Base-by-base conservation (phyloP, 495 filamentous ascomycete genomes). In the Thermothielavioides terrestris region DNA sequence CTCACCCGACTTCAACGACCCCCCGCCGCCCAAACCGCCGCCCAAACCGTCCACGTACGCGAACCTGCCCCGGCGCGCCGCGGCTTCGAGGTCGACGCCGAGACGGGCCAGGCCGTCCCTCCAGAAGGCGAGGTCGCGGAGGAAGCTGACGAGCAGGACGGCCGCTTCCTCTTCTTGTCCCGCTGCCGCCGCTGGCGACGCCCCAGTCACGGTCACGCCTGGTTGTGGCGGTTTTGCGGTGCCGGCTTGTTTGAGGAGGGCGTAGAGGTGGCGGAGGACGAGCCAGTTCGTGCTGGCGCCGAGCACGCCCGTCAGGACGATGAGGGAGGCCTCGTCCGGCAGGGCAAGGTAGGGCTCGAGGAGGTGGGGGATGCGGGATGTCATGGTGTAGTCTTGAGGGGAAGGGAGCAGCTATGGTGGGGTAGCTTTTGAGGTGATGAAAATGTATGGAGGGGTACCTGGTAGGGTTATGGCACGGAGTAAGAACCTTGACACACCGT, bases 141-240 rank as follows among this genome's bases (percentile, higher is more conserved):
- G 65, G 83, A 95, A 76, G 68, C 84, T 89, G 52, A 90, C 80
- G 0, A 95, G 68, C 14, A 95, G 68, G 4, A 97, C 80, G n/a
- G 73, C 63, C 9, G 49, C 50, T 8, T 50, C 48, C 3, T 52
- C 55, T n/a, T 58, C 48, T 10, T 46, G 38, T 3, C 52, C 56
- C 14, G 21, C 12, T 53, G 38, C 14, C 43, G 30, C 11, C 14
- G 28, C 12, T 14, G 47, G 46, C 31, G 42, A 37, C 36, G 1
- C 12, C 3, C 17, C 9, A 10, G 28, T 35, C 26, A 26, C 7
- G 57, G 20, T 21, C 43, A 39, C 15, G 26, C 34, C 3, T 23
- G 20, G 22, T 7, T 28, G 23, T 17, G 12, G n/a, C n/a, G n/a
- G n/a, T n/a, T n/a, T 11, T 27, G 25, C 8, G 17, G 27, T 32